Conservation (phyloP, 768 basidiomycete species). For the Mycena maculata region DNA sequence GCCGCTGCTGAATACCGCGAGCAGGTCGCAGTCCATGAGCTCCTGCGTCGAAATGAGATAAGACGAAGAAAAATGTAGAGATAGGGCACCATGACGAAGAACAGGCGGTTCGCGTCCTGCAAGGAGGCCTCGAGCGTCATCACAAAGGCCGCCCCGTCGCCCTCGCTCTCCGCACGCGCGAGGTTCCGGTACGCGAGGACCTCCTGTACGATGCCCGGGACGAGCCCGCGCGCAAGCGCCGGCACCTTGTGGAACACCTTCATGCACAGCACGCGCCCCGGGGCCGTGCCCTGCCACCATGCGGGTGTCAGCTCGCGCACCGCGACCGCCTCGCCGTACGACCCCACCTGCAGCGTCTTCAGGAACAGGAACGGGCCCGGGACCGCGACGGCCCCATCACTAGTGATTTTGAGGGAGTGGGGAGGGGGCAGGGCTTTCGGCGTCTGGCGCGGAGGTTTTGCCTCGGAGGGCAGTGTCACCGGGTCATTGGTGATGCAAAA, state of each 20-base stretch:
- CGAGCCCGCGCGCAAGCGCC: constrained; percentile 22
- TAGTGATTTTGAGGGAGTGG: constrained; percentile 6
- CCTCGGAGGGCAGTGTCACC: constrained; percentile 11
- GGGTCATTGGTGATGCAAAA: constrained; percentile 27
- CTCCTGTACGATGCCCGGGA: constrained; percentile 44
- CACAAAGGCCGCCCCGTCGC: constrained; percentile 44
- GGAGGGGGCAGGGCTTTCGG: constrained; percentile 9
- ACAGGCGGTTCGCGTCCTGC: constrained; percentile 42
- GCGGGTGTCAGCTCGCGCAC: constrained; percentile 38
- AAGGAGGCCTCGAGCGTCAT: constrained; percentile 53
- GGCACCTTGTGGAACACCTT: constrained; percentile 46
- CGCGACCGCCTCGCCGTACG: constrained; percentile 27
- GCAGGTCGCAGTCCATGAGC: constrained; percentile 53
- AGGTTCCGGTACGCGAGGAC: constrained; percentile 50
- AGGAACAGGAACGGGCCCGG: constrained; percentile 48
- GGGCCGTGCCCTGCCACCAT: constrained; percentile 20
- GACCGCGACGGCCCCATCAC: background rate
- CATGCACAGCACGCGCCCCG: constrained; percentile 51
- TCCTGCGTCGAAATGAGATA: constrained; percentile 41
- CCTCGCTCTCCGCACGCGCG: constrained; percentile 36
- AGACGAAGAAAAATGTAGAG: background rate
- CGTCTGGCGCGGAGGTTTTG: background rate
- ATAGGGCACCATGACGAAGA: constrained; percentile 54
- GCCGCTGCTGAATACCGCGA: constrained; percentile 41
- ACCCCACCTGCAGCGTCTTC: constrained; percentile 36